Conservation (phyloP, 176 grass and related monocot genomes). For the Poa annua region DNA sequence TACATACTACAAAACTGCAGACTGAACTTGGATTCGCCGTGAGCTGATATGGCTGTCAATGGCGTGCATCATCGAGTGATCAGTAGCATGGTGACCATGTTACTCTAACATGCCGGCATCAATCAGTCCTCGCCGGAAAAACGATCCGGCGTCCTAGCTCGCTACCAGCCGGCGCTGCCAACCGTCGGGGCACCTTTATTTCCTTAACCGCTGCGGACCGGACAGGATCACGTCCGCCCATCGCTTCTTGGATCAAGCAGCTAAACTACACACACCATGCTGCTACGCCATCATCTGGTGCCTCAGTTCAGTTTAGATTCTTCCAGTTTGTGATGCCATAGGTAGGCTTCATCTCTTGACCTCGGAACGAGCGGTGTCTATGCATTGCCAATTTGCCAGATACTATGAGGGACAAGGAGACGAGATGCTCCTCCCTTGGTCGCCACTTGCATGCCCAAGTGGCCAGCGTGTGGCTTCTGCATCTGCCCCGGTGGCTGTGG, state of each 20-base stretch:
- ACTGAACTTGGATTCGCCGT: slow-evolving; percentile 9
- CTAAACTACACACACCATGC: background rate
- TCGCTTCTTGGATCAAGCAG: slow-evolving; percentile 4
- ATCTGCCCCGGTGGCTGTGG: background rate
- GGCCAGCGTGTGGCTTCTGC: slow-evolving; percentile 14
- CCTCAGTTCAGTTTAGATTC: background rate
- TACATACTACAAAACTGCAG: background rate
- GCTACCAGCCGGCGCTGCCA: slow-evolving; percentile 14
- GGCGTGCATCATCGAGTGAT: background rate
- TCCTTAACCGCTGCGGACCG: background rate
- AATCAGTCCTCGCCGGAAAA: slow-evolving; percentile 32
- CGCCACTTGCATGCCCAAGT: slow-evolving; percentile 32
- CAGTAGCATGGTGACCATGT: slow-evolving; percentile 39
- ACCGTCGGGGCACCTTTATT: background rate
- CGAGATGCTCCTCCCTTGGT: background rate
- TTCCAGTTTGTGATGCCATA: background rate
- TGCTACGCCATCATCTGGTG: background rate
- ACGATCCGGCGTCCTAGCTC: slow-evolving; percentile 30
- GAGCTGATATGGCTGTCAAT: background rate
- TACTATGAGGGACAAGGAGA: slow-evolving; percentile 30
- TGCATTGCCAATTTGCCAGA: slow-evolving; percentile 21
- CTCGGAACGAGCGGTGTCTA: slow-evolving; percentile 39
- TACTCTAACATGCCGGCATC: slow-evolving; percentile 46
- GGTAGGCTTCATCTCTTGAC: background rate
- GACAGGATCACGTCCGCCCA: background rate